Base-by-base conservation (phyloP, 2,329 filamentous ascomycete species). In the Penicillium sp. region DNA sequence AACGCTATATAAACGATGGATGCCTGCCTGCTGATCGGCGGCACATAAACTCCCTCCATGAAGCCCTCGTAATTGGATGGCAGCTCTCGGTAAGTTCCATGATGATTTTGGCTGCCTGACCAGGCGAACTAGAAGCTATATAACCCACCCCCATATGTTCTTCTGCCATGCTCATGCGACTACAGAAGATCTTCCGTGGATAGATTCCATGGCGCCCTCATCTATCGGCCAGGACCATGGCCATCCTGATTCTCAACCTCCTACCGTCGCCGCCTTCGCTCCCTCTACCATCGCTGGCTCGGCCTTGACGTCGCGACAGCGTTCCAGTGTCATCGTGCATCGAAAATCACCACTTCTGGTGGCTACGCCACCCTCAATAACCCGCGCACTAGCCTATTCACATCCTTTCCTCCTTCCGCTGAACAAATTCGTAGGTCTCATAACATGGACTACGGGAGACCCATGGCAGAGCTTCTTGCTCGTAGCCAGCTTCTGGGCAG, bases 381-480 rank as follows among this genome's bases (percentile, higher is more conserved):
- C 95, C 2, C 86, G 95, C 66, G 93, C 93, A 14, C 83, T 99
- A 58, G 93, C 93, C 62, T 97, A 98, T 73, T 96, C 93, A 62
- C 93, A 99, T 72, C 93, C 95, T 0, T 98, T 97, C 72, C 81
- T 99, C 8, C 80, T 96, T 8, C 92, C 93, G 6, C 80, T 98
- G 56, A 98, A 97, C 73, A 90, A 89, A 70, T 76, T 96, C 16
- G 89, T 85, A 3, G 95, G 93, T 0, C 79, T 99, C 59, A 71
- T 99, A 61, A 96, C 90, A 77, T 99, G 95, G 95, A 96, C 91
- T 9, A 93, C 90, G 1, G 90, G 86, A 39, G 95, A 99, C 72
- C 87, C 93, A 0, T 99, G 93, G 93, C 92, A 98, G 80, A 97
- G 93, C 80, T 99, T 98, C 70, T 80, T 99, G 59, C 75, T 99